Evolutionary conservation across 1,284 basidiomycete genomes (phyloP).

Genomic region (Moniliella sp.): DNA sequence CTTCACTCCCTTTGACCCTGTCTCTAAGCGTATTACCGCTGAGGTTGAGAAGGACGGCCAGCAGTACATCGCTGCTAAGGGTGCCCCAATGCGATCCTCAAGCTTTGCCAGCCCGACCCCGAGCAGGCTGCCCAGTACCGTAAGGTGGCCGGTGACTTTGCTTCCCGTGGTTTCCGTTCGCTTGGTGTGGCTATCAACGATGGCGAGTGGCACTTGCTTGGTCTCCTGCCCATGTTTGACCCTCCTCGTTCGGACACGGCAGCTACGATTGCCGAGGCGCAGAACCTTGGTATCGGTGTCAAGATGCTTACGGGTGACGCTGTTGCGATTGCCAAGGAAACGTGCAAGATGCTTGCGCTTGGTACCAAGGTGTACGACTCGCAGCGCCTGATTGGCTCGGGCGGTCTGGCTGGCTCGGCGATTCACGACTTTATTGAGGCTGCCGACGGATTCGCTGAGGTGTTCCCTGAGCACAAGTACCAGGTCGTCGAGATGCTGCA

Average conservation of each 20-base stretch:
- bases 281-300: constrained; percentile 40
- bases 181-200: constrained; percentile 42
- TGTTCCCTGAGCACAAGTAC: constrained; percentile 42
- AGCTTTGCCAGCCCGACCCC: constrained; percentile 36
- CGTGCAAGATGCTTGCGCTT: constrained; percentile 39
- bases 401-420: constrained; percentile 40
- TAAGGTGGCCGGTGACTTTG: constrained; percentile 37
- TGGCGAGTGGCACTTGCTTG: constrained; percentile 39
- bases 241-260: constrained; percentile 42
- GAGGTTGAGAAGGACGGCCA: constrained; percentile 41
- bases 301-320: constrained; percentile 46
- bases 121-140: constrained; percentile 37
- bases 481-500: constrained; percentile 42
- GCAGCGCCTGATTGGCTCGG: constrained; percentile 40
- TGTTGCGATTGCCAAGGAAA: constrained; percentile 43
- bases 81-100: constrained; percentile 42
- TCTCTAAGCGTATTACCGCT: constrained; percentile 43
- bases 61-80: constrained; percentile 41
- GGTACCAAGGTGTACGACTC: constrained; percentile 43
- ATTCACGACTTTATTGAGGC: constrained; percentile 41
- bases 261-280: constrained; percentile 41
- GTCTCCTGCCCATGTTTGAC: constrained; percentile 39
- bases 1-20: constrained; percentile 43
- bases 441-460: constrained; percentile 44
- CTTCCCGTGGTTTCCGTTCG: constrained; percentile 40